Evolutionary conservation across 2,329 filamentous ascomycete genomes (phyloP).

Genomic region (Trichoderma guizhouense): DNA sequence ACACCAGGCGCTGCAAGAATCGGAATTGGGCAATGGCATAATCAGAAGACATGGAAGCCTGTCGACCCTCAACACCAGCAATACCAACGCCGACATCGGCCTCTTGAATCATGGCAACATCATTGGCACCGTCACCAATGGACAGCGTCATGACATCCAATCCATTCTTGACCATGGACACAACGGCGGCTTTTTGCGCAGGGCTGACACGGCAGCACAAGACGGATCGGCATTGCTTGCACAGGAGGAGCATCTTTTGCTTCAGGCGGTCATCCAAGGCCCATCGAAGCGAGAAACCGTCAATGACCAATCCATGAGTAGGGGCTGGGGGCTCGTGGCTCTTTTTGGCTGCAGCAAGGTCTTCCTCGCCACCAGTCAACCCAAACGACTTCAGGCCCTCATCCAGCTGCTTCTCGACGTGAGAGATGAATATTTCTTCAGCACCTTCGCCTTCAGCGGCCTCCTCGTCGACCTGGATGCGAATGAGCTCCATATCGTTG

Average conservation of each 20-base stretch:
- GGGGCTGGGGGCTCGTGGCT: conserved; percentile 83
- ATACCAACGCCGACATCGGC: conserved; percentile 96
- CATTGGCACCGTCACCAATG: conserved; percentile 90
- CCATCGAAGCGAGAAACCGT: conserved; percentile 88
- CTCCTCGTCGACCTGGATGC: conserved; percentile 81
- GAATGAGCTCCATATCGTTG: conserved; percentile 96
- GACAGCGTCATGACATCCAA: conserved; percentile 95
- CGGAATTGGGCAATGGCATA: conserved; percentile 94
- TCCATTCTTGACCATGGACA: conserved; percentile 90
- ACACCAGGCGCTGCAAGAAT: conserved; percentile 76
- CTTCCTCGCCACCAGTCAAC: conserved; percentile 80
- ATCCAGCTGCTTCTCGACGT: conserved; percentile 69
- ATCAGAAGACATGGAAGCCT: conserved; percentile 94
- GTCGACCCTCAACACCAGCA: conserved; percentile 85
- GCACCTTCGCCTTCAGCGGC: conserved; percentile 45
- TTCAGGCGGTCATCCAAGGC: conserved; percentile 78
- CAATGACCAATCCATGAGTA: conserved; percentile 90
- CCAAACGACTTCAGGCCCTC: conserved; percentile 69
- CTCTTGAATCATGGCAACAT: conserved; percentile 97
- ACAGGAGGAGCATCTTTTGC: conserved; percentile 90
- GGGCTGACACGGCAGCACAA: conserved; percentile 97
- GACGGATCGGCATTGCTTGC: conserved; percentile 95
- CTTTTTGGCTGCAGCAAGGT: conserved; percentile 72
- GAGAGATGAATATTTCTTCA: conserved; percentile 50
- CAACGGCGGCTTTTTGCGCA: conserved; percentile 95